These are phyloP conservation scores for Suhomyces bolitotheri DNA, from an alignment of 1,139 yeast genomes.

Conservation along the genomic window DNA sequence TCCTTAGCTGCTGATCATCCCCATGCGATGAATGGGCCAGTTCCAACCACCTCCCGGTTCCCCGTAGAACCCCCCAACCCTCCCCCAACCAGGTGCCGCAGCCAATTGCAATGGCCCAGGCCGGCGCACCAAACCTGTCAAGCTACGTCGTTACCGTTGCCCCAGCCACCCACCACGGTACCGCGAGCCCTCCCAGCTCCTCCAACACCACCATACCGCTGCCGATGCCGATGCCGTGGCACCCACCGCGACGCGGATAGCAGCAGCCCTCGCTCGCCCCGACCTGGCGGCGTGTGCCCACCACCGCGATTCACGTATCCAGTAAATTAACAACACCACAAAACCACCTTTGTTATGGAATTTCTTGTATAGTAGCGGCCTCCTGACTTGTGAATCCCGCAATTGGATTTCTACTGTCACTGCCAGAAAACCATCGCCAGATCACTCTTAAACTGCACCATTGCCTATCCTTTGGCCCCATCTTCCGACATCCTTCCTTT, in stretches of 20 bases:
- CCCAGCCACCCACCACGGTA: no score
- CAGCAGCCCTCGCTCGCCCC: slow-evolving; percentile 4
- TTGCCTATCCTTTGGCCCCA: neutral
- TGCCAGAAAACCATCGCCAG: slow-evolving; percentile 3
- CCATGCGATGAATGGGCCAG: no score
- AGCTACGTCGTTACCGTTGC: no score
- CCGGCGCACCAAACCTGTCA: no score
- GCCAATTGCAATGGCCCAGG: no score
- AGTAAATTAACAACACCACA: slow-evolving; percentile 15
- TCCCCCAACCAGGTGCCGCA: no score
- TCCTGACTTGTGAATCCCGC: slow-evolving; percentile 8
- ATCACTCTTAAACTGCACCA: slow-evolving; percentile 6
- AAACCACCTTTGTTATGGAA: slow-evolving; percentile 12
- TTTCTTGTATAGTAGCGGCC: slow-evolving; percentile 11
- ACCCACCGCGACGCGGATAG: slow-evolving; percentile 1
- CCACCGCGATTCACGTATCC: slow-evolving; percentile 7
- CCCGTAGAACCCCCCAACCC: no score
- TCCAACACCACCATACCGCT: no score
- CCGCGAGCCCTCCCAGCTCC: no score
- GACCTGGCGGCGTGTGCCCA: slow-evolving; percentile 4
- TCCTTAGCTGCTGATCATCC: no score
- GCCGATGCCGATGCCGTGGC: neutral
- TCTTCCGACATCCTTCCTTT: slow-evolving; percentile 1
- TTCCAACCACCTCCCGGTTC: no score
- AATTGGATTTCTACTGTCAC: slow-evolving; percentile 7